Evolutionary conservation across 148 eudicot genomes (phyloP).

Genomic region (Rhododendron ferrugineum): DNA sequence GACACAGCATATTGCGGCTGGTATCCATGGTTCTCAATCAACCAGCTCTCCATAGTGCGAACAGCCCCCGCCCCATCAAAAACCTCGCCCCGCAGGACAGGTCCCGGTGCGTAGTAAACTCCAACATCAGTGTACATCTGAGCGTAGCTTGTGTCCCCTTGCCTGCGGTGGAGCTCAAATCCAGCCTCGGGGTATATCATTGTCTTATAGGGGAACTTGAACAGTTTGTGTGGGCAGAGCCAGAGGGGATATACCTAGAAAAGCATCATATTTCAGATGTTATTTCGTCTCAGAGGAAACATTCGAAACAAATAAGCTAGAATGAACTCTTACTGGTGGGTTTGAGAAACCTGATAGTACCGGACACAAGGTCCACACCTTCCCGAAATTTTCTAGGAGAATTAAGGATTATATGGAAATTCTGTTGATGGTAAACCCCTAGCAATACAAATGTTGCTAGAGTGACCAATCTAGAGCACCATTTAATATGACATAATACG

Average conservation of each 20-base stretch:
- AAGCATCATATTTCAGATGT: neutral
- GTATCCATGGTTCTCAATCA: slow-evolving; percentile 79
- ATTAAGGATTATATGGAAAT: neutral
- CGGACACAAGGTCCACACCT: neutral
- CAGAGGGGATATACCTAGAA: slow-evolving; percentile 75
- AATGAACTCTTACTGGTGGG: neutral
- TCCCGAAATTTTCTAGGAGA: neutral
- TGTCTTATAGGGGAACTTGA: slow-evolving; percentile 65
- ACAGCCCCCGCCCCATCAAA: slow-evolving; percentile 80
- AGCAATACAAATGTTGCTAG: neutral
- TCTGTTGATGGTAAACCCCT: neutral
- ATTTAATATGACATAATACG: neutral
- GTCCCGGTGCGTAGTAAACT: slow-evolving; percentile 83
- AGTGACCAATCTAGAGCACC: neutral
- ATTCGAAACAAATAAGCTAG: neutral
- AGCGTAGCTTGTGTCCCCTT: slow-evolving; percentile 73
- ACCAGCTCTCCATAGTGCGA: slow-evolving; percentile 64
- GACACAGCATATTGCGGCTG: slow-evolving; percentile 90
- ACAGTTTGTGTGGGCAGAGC: slow-evolving; percentile 87
- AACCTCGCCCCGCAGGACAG: slow-evolving; percentile 77
- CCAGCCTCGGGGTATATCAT: slow-evolving; percentile 85
- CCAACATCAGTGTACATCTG: slow-evolving; percentile 94
- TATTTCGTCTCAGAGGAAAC: neutral
- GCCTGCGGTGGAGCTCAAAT: slow-evolving; percentile 64
- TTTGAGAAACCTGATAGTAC: neutral